Evolutionary conservation across 345 rosid species (phyloP), one percentile per base, ranked within the genome.

Genomic region (Boechera divaricarpa): DNA sequence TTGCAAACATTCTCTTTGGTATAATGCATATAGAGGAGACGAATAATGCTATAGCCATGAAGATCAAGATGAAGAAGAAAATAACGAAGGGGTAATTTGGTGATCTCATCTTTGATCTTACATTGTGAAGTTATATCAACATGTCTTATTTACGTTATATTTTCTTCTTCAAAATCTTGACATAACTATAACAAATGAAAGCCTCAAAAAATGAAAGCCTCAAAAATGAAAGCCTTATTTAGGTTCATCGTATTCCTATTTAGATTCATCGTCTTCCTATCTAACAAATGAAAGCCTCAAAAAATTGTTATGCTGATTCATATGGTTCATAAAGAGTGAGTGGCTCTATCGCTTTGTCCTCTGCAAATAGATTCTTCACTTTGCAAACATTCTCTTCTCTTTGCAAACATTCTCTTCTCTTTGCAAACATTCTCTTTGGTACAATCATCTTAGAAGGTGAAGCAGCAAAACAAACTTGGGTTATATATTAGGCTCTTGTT

Each of bases 401-500:
- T 9, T 38, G 61, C 47, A 51, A 39, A 59, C 60, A 26, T 26
- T 26, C 28, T 42, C 65, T 36, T 60, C 10, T 38, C 32, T 42
- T 9, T 38, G 61, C 47, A 51, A 39, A 52, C 62, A 4, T 35
- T 36, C 4, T 36, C 29, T 35, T 67, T 29, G 12, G 62, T 53
- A 69, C 32, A 24, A 13, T 3, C 35, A 53, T 24, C 29, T 9
- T 49, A 62, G 67, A 39, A 68, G 39, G 53, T 63, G 67, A 77
- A 12, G 31, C 55, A 58, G 32, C 63, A 31, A 12, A 57, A 75
- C 72, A 57, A 44, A 57, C 26, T 31, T 45, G 3, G 41, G 38
- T 66, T 32, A 15, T 33, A 49, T 32, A 24, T 52, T 21, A 52
- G 72, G 10, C 55, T 71, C 67, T 49, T 48, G 39, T 11, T 59